Base-by-base conservation (phyloP, 2,329 filamentous ascomycete species). In the Sporothrix variecibatus region DNA sequence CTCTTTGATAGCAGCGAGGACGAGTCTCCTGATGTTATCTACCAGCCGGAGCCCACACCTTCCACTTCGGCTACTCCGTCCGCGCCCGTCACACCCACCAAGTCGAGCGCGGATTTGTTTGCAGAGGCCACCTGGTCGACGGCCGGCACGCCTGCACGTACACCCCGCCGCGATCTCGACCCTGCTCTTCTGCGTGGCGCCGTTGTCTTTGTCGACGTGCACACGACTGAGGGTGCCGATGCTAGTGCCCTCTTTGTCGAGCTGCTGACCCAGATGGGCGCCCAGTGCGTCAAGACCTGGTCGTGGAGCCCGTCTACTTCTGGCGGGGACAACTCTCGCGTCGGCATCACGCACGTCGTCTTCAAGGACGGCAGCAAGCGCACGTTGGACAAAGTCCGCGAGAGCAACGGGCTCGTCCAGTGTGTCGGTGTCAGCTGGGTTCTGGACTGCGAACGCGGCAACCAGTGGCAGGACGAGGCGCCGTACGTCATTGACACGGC, bases 401-500 rank as follows among this genome's bases (percentile, higher is more conserved):
- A 92, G 78, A 91, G 89, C 53, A 87, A 88, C 17, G 93, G 93
- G 6, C 86, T 93, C 40, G 93, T 97, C 51, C 91, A 93, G 78
- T 97, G 94, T 82, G 94, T 97, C 73, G 94, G 94, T 69, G 92
- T 97, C 65, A 91, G 91, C 77, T 97, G 94, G 94, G 92, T 96
- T 72, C 87, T 97, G 76, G 94, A 97, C 78, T 95, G 93, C 78
- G 92, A 95, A 81, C 87, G 91, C 17, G 89, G 93, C 79, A 92
- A 92, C 76, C 85, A 89, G 80, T 95, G 93, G 93, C 85, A 95
- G 2, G 91, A 94, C 40, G 93, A 96, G 80, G 83, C 85, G 0
- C 85, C 88, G 0, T 95, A 94, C 81, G 85, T 87, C 64, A 88
- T 95, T 62, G 91, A 94, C 81, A 90, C 90, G 40, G 86, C 87